Evolutionary conservation across 192 early-diverging fungal species (phyloP).

Genomic region (Globomyces pollinis-pini): DNA sequence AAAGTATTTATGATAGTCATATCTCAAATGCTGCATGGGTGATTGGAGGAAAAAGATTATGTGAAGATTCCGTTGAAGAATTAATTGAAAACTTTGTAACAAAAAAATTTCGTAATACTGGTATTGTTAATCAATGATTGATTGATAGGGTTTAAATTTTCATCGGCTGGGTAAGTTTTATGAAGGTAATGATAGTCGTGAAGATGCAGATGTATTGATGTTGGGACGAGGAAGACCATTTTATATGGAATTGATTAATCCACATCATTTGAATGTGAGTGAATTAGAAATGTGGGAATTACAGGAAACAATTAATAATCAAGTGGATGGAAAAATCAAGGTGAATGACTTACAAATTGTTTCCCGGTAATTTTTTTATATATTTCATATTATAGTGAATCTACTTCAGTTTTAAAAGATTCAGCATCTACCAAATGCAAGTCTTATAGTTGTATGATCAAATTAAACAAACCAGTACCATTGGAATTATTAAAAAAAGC

Average conservation of each 20-base stretch:
- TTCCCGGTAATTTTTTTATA: no score
- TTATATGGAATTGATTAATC: constrained; percentile 81
- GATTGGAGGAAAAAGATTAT: constrained; percentile 57
- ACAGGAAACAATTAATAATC: constrained; percentile 30
- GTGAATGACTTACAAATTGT: constrained; percentile 30
- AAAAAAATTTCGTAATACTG: constrained; percentile 11
- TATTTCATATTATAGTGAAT: no score
- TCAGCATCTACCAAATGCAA: constrained; percentile 40
- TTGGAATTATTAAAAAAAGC: constrained; percentile 13
- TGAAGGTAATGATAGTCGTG: no score
- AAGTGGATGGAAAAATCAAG: constrained; percentile 19
- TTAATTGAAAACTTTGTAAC: constrained; percentile 52
- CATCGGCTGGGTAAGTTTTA: no score
- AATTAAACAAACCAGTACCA: constrained; percentile 19
- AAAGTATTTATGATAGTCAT: no score
- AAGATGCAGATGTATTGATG: constrained; percentile 95
- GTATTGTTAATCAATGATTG: no score
- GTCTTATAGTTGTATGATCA: constrained; percentile 32
- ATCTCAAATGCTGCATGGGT: constrained; percentile 84
- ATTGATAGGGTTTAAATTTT: constrained; percentile 62
- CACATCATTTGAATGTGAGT: constrained; percentile 31
- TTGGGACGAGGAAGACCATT: constrained; percentile 86
- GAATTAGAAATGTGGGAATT: constrained; percentile 18
- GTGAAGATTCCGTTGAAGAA: constrained; percentile 75
- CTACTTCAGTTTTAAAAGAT: constrained; percentile 33